Evolutionary conservation across 805 yeast species (phyloP).

Genomic region (Kurtzmaniella fragi): DNA sequence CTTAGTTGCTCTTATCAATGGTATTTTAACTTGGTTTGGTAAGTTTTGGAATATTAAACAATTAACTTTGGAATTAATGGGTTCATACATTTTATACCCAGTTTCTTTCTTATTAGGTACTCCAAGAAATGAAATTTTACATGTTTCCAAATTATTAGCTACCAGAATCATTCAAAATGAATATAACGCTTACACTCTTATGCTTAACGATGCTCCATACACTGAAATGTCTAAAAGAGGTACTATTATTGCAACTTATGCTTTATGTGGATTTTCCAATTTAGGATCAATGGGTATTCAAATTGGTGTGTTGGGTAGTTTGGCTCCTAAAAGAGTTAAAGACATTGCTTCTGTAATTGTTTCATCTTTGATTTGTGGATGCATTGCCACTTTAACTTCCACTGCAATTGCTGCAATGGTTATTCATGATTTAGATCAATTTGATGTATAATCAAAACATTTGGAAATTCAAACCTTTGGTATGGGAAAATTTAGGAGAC

Average conservation of each 20-base stretch:
- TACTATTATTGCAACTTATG: conserved; percentile 53
- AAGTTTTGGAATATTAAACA: conserved; percentile 53
- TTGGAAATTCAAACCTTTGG: not conserved
- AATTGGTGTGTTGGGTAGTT: conserved; percentile 52
- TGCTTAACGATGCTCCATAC: conserved; percentile 39
- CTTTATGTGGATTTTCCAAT: conserved; percentile 60
- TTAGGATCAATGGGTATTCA: conserved; percentile 59
- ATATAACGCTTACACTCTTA: conserved; percentile 48
- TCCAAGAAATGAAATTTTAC: conserved; percentile 46
- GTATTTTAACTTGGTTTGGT: conserved; percentile 56
- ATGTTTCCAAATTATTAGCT: conserved; percentile 49
- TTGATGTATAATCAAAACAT: conserved; percentile 1
- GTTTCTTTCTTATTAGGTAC: conserved; percentile 55
- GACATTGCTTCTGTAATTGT: conserved; percentile 43
- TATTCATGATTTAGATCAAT: conserved; percentile 40
- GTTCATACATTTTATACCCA: conserved; percentile 56
- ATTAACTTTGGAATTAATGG: conserved; percentile 50
- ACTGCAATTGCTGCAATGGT: conserved; percentile 65
- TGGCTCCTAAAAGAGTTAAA: conserved; percentile 43
- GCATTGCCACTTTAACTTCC: conserved; percentile 47
- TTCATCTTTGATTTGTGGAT: conserved; percentile 49
- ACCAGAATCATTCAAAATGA: conserved; percentile 59
- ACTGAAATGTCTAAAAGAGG: conserved; percentile 46
- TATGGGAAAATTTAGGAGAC: too few species aligned
- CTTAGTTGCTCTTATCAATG: conserved; percentile 51